phyloP scores from a whole-genome alignment of 306 rosid species.

The Prunus persica region Prunus_persica_NCBIv2 NC_034016.1:21596501-21597000 shows the following conservation, averaged over 20 bases:
- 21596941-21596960: too few relatives aligned
- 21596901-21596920: too few relatives aligned
- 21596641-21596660: conserved; percentile 52
- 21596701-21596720: conserved; percentile 12
- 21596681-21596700: conserved; percentile 56
- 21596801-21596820: too few relatives aligned
- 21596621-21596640: conserved; percentile 43
- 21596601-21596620: neutral
- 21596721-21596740: conserved; percentile 2
- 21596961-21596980: too few relatives aligned
- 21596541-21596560: conserved; percentile 49
- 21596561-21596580: conserved; percentile 31
- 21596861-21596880: too few relatives aligned
- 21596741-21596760: neutral
- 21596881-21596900: too few relatives aligned
- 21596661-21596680: conserved; percentile 53
- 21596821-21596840: too few relatives aligned
- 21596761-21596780: neutral
- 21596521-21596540: conserved; percentile 55
- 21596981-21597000: too few relatives aligned
- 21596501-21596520: conserved; percentile 32
- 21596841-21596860: too few relatives aligned
- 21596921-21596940: too few relatives aligned
- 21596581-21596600: neutral
- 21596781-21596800: neutral